These are phyloP conservation scores for Alliaria petiolata DNA, from an alignment of 345 rosid genomes.

Conservation along the genomic window DNA sequence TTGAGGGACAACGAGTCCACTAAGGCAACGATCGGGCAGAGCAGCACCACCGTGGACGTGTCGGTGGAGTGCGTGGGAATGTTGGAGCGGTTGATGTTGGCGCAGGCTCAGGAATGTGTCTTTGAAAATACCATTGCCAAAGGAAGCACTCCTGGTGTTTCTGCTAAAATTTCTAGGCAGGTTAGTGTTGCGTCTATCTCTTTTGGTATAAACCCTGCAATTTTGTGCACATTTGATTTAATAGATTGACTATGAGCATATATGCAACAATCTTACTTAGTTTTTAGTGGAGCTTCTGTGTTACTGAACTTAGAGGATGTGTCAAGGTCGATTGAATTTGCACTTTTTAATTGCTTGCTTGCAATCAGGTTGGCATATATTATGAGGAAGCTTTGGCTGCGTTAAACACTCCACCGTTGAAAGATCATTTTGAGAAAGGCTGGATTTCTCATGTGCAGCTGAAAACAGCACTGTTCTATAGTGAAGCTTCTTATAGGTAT, in stretches of 20 bases:
- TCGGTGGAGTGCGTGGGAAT: conserved; percentile 88
- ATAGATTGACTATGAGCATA: background rate
- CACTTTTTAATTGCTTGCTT: conserved; percentile 4
- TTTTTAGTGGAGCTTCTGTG: background rate
- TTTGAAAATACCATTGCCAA: conserved; percentile 94
- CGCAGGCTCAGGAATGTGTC: conserved; percentile 97
- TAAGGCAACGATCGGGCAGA: conserved; percentile 73
- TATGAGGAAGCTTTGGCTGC: conserved; percentile 93
- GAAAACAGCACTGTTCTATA: conserved; percentile 77
- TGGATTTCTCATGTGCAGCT: conserved; percentile 94
- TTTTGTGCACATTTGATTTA: background rate
- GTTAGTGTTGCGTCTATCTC: conserved; percentile 37
- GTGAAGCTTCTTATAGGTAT: conserved; percentile 88
- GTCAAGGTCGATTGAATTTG: background rate
- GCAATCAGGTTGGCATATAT: conserved; percentile 72
- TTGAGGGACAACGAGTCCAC: conserved; percentile 70
- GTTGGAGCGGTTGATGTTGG: conserved; percentile 92
- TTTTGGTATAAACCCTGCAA: background rate
- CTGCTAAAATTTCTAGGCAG: conserved; percentile 90
- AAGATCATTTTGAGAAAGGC: conserved; percentile 91
- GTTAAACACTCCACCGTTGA: conserved; percentile 60
- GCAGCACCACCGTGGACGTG: conserved; percentile 75
- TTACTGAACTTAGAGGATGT: background rate
- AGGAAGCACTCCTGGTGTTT: conserved; percentile 96
- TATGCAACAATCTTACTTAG: background rate